These are phyloP conservation scores for Ceratobasidium sp. DNA, from an alignment of 1,284 basidiomycete species.

Conservation along the genomic window DNA sequence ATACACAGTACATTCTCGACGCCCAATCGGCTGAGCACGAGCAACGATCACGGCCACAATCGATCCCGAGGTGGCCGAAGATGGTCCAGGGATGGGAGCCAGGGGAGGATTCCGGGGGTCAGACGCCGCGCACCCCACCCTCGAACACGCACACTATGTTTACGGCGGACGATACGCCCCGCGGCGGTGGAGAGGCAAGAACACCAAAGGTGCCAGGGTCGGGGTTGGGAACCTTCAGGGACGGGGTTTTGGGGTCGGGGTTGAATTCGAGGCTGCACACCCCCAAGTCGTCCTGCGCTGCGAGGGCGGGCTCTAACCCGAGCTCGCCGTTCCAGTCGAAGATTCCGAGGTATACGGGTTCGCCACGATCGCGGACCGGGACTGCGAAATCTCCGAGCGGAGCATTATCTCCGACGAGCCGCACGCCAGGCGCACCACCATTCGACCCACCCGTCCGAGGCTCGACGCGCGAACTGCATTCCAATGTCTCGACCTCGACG, in stretches of 20 bases:
- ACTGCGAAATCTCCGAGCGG: not conserved
- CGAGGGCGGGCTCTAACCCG: not conserved
- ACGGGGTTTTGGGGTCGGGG: not conserved
- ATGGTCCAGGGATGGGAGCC: slow-evolving; percentile 23
- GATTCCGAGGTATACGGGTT: slow-evolving; percentile 32
- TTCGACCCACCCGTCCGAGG: not conserved
- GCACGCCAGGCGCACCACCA: not conserved
- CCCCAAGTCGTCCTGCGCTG: not conserved
- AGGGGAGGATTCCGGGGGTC: not conserved
- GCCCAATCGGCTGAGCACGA: not conserved
- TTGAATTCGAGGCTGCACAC: not conserved
- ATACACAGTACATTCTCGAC: not conserved
- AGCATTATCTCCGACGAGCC: too few species aligned
- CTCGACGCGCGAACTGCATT: slow-evolving; percentile 3
- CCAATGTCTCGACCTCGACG: slow-evolving; percentile 11
- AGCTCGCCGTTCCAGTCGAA: slow-evolving; percentile 24
- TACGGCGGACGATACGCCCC: not conserved
- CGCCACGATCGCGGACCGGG: slow-evolving; percentile 13
- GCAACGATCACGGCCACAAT: slow-evolving; percentile 2
- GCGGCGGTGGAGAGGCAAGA: not conserved
- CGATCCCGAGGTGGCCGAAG: slow-evolving; percentile 31
- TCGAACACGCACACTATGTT: not conserved
- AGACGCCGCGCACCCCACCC: slow-evolving; percentile 15
- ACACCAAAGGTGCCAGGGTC: not conserved
- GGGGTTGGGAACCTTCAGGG: not conserved